Conservation (phyloP, 192 early-diverging fungal species). For the Mycoemilia scoparia region DNA sequence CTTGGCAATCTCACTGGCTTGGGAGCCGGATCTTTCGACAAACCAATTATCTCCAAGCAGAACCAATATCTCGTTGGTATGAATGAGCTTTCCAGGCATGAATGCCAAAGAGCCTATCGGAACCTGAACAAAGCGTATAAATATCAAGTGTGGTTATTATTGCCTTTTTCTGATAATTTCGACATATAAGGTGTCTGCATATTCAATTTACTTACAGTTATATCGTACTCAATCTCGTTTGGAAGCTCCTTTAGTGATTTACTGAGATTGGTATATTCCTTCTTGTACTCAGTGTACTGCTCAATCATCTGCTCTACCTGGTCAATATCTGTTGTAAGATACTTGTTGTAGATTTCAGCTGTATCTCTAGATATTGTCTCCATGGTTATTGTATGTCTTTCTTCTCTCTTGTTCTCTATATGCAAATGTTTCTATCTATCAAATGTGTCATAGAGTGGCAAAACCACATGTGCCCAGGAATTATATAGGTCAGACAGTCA, state of each 20-base stretch:
- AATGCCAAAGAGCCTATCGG: constrained; percentile 77
- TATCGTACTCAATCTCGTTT: constrained; percentile 11
- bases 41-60: constrained; percentile 90
- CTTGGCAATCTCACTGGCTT: constrained; percentile 56
- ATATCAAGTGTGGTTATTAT: no score
- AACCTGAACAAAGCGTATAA: constrained; percentile 29
- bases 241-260: constrained; percentile 10
- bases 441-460: no score
- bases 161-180: no score
- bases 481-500: no score
- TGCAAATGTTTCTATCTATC: no score
- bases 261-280: constrained; percentile 18
- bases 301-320: constrained; percentile 4
- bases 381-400: no score
- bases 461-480: no score
- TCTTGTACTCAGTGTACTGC: constrained; percentile 13
- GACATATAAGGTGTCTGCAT: no score
- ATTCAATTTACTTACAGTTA: no score
- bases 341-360: constrained; percentile 4
- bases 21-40: constrained; percentile 51
- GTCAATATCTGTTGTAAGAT: constrained; percentile 1
- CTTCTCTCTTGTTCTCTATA: no score
- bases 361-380: no score
- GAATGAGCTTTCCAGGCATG: constrained; percentile 64
- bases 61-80: constrained; percentile 85